phyloP scores from a whole-genome alignment of 768 basidiomycete genomes.

The Lentinula guzmanii region DNA sequence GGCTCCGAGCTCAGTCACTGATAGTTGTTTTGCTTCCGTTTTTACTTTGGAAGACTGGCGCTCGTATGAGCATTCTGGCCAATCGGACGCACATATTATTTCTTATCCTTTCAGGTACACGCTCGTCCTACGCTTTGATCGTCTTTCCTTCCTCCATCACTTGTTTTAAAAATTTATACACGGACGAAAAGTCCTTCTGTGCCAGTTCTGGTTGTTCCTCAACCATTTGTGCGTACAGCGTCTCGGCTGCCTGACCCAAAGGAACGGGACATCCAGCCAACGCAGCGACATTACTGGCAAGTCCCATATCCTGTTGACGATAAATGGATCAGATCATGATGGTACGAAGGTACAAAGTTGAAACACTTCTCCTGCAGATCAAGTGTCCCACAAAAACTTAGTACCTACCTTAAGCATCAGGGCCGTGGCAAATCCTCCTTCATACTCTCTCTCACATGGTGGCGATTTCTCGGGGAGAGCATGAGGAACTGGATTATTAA shows the following conservation, averaged over 20 bases:
- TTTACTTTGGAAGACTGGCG: constrained; percentile 5
- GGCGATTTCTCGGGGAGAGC: constrained; percentile 68
- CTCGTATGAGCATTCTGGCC: background rate
- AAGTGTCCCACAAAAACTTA: background rate
- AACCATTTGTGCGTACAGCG: constrained; percentile 55
- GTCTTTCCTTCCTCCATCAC: background rate
- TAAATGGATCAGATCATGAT: background rate
- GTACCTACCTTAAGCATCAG: constrained; percentile 73
- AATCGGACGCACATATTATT: background rate
- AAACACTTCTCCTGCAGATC: background rate
- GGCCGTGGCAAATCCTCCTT: constrained; percentile 79
- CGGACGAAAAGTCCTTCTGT: constrained; percentile 74
- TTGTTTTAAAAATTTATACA: constrained; percentile 58
- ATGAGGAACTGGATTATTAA: constrained; percentile 83
- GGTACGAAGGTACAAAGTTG: background rate
- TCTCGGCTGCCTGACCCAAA: constrained; percentile 57
- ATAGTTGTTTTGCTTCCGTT: background rate
- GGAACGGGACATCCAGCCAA: constrained; percentile 48
- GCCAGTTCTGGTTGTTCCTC: constrained; percentile 51
- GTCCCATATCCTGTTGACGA: constrained; percentile 69
- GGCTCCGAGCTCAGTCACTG: background rate
- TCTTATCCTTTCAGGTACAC: background rate
- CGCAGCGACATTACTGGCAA: constrained; percentile 62
- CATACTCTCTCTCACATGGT: constrained; percentile 78
- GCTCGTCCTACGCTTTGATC: background rate